Percentiles rank a stretch among this genome's conserved stretches.
phyloP scores from a whole-genome alignment of 2,329 filamentous ascomycete genomes.

The Ambrosiella xylebori region DNA sequence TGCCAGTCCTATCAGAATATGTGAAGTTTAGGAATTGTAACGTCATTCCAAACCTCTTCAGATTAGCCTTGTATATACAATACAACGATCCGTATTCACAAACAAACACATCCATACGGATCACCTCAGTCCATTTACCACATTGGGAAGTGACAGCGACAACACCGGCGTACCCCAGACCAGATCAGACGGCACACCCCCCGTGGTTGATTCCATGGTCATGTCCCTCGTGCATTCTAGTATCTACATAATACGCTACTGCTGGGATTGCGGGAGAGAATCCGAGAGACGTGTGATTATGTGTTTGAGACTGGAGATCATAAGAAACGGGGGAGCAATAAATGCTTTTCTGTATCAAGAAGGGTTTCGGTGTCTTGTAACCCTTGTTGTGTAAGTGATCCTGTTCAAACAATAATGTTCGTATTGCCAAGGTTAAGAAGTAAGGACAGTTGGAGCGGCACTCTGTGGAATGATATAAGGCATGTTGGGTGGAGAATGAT shows the following conservation, averaged over 20 bases:
- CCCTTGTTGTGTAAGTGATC: background rate
- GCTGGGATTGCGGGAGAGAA: background rate
- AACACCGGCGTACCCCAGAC: too few relatives aligned
- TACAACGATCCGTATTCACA: background rate
- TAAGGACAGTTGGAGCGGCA: background rate
- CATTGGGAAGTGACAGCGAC: too few relatives aligned
- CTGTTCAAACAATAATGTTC: background rate
- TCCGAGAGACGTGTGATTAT: background rate
- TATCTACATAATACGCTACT: too few relatives aligned
- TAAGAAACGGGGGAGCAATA: background rate
- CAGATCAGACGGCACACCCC: too few relatives aligned
- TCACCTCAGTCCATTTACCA: background rate
- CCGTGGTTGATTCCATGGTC: too few relatives aligned
- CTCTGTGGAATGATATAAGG: background rate
- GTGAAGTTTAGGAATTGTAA: background rate
- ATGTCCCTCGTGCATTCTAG: too few relatives aligned
- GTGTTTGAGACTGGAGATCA: background rate
- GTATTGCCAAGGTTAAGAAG: background rate
- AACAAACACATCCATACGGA: background rate
- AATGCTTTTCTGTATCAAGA: background rate
- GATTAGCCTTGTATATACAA: background rate
- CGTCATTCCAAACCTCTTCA: background rate
- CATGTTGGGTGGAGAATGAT: background rate
- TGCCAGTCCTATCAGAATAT: too few relatives aligned
- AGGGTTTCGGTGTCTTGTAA: background rate